Conservation (phyloP, 129 eudicot species). For the Centrapalus pauciflorus region DNA sequence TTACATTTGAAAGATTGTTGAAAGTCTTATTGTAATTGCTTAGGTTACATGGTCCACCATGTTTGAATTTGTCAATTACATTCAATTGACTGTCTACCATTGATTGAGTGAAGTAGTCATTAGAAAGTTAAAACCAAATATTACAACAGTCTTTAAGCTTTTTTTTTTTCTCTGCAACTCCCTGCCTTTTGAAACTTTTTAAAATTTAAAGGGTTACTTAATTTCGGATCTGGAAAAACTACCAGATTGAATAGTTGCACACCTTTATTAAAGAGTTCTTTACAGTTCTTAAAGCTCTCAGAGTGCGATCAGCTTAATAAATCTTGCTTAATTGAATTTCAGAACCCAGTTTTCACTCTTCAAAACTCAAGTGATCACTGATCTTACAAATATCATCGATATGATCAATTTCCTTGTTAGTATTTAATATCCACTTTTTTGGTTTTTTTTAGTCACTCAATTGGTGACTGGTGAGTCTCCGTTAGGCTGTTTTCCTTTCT, state of each 20-base stretch:
- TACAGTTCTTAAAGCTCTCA: too few relatives aligned
- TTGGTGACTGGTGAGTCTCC: not conserved
- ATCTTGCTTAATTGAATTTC: too few relatives aligned
- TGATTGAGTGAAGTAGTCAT: constrained; percentile 15
- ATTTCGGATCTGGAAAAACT: not conserved
- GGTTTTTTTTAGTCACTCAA: too few relatives aligned
- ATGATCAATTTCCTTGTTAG: not conserved
- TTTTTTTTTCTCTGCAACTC: not conserved
- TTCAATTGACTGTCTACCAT: not conserved
- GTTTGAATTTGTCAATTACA: constrained; percentile 17
- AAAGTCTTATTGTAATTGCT: not conserved
- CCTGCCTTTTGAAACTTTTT: not conserved
- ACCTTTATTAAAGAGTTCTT: too few relatives aligned
- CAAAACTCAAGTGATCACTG: constrained; percentile 6
- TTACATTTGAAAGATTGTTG: not conserved
- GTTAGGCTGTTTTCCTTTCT: not conserved
- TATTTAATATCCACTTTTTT: too few relatives aligned
- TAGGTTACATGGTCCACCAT: not conserved
- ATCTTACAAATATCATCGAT: not conserved
- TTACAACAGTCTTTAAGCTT: not conserved
- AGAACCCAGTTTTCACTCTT: not conserved
- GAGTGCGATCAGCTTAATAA: too few relatives aligned
- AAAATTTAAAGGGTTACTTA: not conserved
- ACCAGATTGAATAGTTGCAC: too few relatives aligned
- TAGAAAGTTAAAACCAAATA: not conserved